Evolutionary conservation across 2,329 filamentous ascomycete genomes (phyloP), one percentile per base, ranked within the genome.

Genomic region (Monascus ruber): DNA sequence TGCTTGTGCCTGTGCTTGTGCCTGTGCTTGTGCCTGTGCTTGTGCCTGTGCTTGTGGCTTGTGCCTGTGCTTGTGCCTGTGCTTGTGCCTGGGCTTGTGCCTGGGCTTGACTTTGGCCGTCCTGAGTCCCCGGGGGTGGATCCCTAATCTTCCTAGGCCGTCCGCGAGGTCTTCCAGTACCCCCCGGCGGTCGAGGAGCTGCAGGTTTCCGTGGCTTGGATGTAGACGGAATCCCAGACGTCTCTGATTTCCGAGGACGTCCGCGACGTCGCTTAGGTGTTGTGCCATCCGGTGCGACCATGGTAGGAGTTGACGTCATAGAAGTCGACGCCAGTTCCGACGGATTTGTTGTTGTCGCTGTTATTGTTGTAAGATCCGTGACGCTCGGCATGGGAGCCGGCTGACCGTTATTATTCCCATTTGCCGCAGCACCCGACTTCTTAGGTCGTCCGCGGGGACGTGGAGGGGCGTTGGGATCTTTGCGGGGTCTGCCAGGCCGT

Each of bases 151-250:
- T 29, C 28, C 10, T 29, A 29, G 28, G 28, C 10, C 28, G 47
- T 11, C 58, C 58, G 26, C 58, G 56, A 9, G 55, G 56, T 7
- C 58, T 51, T 5, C 56, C 56, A 1, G 55, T 59, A 4, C 54
- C 53, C 6, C 49, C 41, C 24, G 48, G 47, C 24, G 48, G 47
- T n/a, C 47, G 45, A 2, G 45, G 40, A 6, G 43, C 31, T 8
- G 50, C 42, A 10, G 45, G 40, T 24, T 49, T 49, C 33, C 46
- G 49, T 5, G 51, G 51, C 37, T 55, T 57, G 4, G 35, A 33
- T 4, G 42, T 36, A n/a, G 42, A 28, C 11, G 42, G 42, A 25
- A 43, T 38, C 6, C 36, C 36, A 11, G 42, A 45, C 9, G 42
- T 42, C 26, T 53, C 50, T 6, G 46, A 47, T 36, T 53, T 53